phyloP scores from a whole-genome alignment of 345 rosid genomes.

The Melaleuca quinquenervia region DNA sequence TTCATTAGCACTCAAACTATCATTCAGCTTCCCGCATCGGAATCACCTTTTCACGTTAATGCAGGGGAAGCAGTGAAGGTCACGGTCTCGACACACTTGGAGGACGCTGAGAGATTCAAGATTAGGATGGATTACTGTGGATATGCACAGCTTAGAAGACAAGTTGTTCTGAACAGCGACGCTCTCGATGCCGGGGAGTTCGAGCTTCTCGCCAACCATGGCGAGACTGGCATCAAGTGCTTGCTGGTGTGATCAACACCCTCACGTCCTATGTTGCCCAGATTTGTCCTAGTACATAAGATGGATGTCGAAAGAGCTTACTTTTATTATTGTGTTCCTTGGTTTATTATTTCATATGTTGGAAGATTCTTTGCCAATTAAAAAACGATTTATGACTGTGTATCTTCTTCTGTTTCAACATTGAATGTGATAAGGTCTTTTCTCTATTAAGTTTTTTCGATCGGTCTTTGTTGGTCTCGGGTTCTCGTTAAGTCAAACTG shows the following conservation, averaged over 20 bases:
- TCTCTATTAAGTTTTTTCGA: neutral
- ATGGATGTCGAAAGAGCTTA: neutral
- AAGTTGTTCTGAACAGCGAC: neutral
- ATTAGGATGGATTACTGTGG: slow-evolving; percentile 57
- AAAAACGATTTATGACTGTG: neutral
- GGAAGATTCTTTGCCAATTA: neutral
- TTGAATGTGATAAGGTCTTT: neutral
- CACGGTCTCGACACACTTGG: slow-evolving; percentile 40
- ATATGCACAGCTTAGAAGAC: slow-evolving; percentile 41
- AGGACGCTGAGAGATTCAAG: slow-evolving; percentile 16
- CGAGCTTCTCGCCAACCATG: neutral
- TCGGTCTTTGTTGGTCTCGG: neutral
- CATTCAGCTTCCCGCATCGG: neutral
- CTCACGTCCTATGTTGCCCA: neutral
- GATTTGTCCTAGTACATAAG: neutral
- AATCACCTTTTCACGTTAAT: neutral
- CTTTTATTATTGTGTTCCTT: neutral
- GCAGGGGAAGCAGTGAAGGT: slow-evolving; percentile 76
- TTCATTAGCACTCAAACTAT: neutral
- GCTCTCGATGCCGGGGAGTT: neutral
- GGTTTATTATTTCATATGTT: neutral
- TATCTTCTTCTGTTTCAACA: neutral
- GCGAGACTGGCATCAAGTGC: neutral
- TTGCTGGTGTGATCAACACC: neutral
- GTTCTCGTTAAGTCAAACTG: neutral